Conservation (phyloP, 2,329 filamentous ascomycete genomes). For the Colletotrichum chrysophilum region DNA sequence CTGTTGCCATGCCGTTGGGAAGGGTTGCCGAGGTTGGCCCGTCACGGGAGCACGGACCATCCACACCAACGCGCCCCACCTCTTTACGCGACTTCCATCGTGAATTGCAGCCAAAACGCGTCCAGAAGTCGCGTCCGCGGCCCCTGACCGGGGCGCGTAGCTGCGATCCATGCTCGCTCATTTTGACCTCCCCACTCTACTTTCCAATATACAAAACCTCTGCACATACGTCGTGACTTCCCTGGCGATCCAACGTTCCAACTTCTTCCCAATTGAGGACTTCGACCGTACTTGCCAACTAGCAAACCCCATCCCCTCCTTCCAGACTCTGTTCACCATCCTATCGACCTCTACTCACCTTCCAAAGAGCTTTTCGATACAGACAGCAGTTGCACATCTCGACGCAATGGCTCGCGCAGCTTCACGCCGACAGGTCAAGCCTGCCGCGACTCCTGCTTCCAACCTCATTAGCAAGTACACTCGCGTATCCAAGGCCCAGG, state of each 20-base stretch:
- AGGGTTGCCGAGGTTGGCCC: conserved; percentile 4
- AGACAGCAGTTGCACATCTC: not conserved
- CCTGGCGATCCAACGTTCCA: not conserved
- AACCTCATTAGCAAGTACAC: conserved; percentile 23
- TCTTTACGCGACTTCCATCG: conserved; percentile 18
- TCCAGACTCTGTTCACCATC: not conserved
- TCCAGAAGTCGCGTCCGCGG: conserved; percentile 10
- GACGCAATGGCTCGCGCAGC: conserved; percentile 22
- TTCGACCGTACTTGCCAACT: not conserved
- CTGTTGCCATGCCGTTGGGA: not conserved
- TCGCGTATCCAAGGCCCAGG: conserved; percentile 19
- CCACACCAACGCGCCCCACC: not conserved
- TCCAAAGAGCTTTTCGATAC: not conserved
- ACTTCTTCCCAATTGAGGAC: not conserved
- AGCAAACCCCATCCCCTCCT: not conserved
- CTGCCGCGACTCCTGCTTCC: not conserved
- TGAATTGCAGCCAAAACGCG: conserved; percentile 12
- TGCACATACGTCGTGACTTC: conserved; percentile 8
- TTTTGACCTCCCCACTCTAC: conserved; percentile 16
- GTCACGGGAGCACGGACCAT: conserved; percentile 1
- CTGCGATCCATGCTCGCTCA: conserved; percentile 8
- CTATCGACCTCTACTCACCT: not conserved
- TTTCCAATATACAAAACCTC: conserved; percentile 19
- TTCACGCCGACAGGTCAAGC: conserved; percentile 20
- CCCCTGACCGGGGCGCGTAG: conserved; percentile 12